Percentiles rank a stretch among this genome's conserved stretches.
Evolutionary conservation across 345 rosid genomes (phyloP).

Genomic region (Lepidium aucheri): DNA sequence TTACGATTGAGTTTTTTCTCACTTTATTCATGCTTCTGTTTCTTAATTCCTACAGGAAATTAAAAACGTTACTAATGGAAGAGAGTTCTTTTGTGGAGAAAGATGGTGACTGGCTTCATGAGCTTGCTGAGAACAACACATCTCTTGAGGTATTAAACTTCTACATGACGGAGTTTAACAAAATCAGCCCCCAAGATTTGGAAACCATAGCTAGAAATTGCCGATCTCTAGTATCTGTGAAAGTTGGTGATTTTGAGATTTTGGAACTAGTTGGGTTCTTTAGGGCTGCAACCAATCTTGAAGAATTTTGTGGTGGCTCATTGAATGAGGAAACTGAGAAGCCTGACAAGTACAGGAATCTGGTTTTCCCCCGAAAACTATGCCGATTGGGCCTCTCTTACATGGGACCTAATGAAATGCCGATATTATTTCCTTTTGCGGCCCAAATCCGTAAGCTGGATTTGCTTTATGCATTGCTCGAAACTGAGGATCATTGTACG

Average conservation of each 20-base stretch:
- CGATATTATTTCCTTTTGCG: slow-evolving; percentile 70
- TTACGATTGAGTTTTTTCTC: neutral
- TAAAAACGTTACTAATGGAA: slow-evolving; percentile 72
- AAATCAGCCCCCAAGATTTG: slow-evolving; percentile 54
- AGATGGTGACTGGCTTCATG: slow-evolving; percentile 87
- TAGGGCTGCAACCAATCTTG: slow-evolving; percentile 50
- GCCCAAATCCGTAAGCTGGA: slow-evolving; percentile 66
- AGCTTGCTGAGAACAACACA: slow-evolving; percentile 62
- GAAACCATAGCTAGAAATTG: slow-evolving; percentile 73
- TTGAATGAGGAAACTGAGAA: slow-evolving; percentile 41
- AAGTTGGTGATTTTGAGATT: slow-evolving; percentile 70
- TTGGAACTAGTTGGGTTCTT: slow-evolving; percentile 65
- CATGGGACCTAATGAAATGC: slow-evolving; percentile 69
- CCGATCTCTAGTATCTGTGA: slow-evolving; percentile 54
- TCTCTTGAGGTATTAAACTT: slow-evolving; percentile 78
- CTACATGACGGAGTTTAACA: slow-evolving; percentile 63
- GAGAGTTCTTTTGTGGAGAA: slow-evolving; percentile 60
- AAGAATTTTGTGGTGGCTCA: slow-evolving; percentile 90
- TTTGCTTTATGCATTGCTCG: slow-evolving; percentile 77
- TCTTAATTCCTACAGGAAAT: slow-evolving; percentile 42
- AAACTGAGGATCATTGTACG: slow-evolving; percentile 72
- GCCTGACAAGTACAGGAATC: slow-evolving; percentile 41
- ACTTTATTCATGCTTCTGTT: neutral
- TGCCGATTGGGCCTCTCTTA: slow-evolving; percentile 69
- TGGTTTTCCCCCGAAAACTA: slow-evolving; percentile 52